Base-by-base conservation (phyloP, 352 stramenopile genomes). In the Phytophthora hibernalis region DNA sequence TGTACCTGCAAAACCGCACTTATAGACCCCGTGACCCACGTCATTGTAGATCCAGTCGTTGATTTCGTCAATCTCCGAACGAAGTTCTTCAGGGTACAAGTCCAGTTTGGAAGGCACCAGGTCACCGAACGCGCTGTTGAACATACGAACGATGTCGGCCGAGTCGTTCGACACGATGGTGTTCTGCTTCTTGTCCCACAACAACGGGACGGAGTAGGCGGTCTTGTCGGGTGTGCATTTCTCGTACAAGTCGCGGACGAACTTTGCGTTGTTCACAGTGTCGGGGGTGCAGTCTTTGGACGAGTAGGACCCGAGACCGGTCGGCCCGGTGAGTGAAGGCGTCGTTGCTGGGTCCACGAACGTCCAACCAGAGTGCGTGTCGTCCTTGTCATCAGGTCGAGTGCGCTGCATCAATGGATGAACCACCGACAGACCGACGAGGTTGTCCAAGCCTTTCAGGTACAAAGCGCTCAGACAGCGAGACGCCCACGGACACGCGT, bases 121-220 rank as follows among this genome's bases (percentile, higher is more conserved):
- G 7, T 83, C 72, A 45, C 97, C 88, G 56, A 99, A 99, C 28
- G 81, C 85, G 20, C 75, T 87, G 78, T 98, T 98, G 31, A 99
- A 80, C 86, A 98, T 98, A 64, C 92, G 82, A 10, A 98, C 90
- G 74, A 99, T 98, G 58, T 99, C 96, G 22, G 87, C 86, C 1
- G 89, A 98, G 76, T 99, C 96, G 66, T 98, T 99, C 74, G 92
- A 98, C 12, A 99, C 96, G 68, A 99, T 98, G 7, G 86, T 97
- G 20, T 95, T 76, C 0, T 77, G 69, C 70, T 98, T 97, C 65
- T 95, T 98, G 80, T 99, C 96, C 80, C 89, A 98, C 12, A 99
- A 68, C 0, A 99, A 64, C 16, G 96, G 97, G 43, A 98, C 95
- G 8, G 93, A 93, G 78, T 96, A 98, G 57, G 98, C 97, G 20